Conservation (phyloP, 345 rosid species). For the Citrus unshiu region DNA sequence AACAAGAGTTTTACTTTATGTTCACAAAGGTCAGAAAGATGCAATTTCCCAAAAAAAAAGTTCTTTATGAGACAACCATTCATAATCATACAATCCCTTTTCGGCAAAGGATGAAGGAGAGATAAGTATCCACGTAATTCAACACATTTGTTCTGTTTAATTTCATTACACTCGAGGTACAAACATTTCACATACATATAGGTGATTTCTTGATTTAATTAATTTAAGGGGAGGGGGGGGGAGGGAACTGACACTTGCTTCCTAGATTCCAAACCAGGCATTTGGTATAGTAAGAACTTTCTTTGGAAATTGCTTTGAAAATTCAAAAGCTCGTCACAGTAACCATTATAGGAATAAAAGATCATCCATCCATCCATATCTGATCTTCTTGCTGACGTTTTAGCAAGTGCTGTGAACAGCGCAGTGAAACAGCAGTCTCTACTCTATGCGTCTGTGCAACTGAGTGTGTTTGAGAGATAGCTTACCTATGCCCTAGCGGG, state of each 20-base stretch:
- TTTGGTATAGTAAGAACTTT: background rate
- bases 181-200: background rate
- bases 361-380: background rate
- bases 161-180: conserved; percentile 11
- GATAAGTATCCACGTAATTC: background rate
- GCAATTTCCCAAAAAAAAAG: conserved; percentile 41
- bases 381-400: conserved; percentile 14
- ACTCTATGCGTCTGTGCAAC: background rate
- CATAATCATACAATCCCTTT: conserved; percentile 19
- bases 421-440: background rate
- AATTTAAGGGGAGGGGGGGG: background rate
- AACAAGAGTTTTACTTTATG: conserved; percentile 27
- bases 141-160: background rate
- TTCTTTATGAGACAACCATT: conserved; percentile 28
- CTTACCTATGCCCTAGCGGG: background rate
- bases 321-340: background rate
- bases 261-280: conserved; percentile 28
- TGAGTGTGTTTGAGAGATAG: background rate
- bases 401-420: background rate
- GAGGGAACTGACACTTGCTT: conserved; percentile 12
- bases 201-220: background rate
- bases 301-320: background rate
- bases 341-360: background rate
- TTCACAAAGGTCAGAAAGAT: conserved; percentile 51
- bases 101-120: conserved; percentile 6